These are phyloP conservation scores for Backusella parvicylindrica DNA, from an alignment of 192 early-diverging fungal species.

Conservation along the genomic window DNA sequence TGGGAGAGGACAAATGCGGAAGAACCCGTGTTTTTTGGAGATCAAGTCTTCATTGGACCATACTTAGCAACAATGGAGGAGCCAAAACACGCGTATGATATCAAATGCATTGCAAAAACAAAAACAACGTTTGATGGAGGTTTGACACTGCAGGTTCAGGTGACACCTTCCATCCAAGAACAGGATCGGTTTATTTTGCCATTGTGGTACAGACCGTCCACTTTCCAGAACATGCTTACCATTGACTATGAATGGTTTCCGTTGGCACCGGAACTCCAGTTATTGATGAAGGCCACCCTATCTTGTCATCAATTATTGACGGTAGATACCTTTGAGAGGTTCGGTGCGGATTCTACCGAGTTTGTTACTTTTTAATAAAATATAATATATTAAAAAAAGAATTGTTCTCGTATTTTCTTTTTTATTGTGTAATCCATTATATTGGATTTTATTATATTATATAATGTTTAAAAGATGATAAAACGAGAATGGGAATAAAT, in stretches of 20 bases:
- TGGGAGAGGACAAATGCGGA: conserved; percentile 4
- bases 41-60: background rate
- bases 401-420: too few species aligned
- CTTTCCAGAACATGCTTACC: background rate
- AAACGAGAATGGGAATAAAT: background rate
- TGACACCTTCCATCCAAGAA: background rate
- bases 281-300: background rate
- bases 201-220: conserved; percentile 17
- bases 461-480: background rate
- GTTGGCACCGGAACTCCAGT: background rate
- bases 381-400: too few species aligned
- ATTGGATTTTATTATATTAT: too few species aligned
- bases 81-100: background rate
- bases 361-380: background rate
- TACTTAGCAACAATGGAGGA: background rate
- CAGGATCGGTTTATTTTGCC: background rate
- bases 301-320: background rate
- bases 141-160: background rate
- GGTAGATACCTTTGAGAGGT: background rate
- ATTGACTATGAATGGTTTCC: background rate
- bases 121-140: background rate
- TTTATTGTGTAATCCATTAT: too few species aligned
- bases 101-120: background rate
- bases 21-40: conserved; percentile 8
- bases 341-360: background rate